A percentile compares a stretch with the other conserved stretches of the same genome.
Evolutionary conservation across 768 basidiomycete species (phyloP).

Genomic region (Tricholoma bakamatsutake): DNA sequence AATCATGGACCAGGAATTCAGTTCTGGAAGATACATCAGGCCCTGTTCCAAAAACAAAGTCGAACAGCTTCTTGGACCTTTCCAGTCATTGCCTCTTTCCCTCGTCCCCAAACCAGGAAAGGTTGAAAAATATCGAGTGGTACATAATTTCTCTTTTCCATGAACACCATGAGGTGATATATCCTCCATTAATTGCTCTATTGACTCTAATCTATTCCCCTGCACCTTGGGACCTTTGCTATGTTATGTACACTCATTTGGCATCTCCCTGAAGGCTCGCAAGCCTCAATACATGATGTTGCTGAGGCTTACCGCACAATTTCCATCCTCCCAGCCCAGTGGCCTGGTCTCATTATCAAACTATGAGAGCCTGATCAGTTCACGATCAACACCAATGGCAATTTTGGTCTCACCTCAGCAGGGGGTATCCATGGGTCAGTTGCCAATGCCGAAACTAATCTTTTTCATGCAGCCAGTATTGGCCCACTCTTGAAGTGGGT

Average conservation of each 20-base stretch:
- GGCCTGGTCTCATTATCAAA: no score
- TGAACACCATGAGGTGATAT: not conserved
- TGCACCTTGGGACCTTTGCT: no score
- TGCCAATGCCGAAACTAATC: no score
- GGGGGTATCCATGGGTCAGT: no score
- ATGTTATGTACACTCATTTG: conserved; percentile 24
- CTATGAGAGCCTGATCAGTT: no score
- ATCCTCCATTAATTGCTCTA: conserved; percentile 26
- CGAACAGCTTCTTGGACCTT: conserved; percentile 18
- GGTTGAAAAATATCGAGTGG: no score
- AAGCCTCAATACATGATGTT: conserved; percentile 31
- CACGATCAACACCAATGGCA: no score
- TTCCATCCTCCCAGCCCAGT: conserved; percentile 16
- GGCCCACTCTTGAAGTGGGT: conserved; percentile 23
- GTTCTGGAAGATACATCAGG: conserved; percentile 13
- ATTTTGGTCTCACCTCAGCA: no score
- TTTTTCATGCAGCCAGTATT: conserved; percentile 15
- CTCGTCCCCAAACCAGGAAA: conserved; percentile 1
- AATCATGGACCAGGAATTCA: not conserved
- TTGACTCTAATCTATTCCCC: conserved; percentile 28
- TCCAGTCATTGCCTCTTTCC: conserved; percentile 7
- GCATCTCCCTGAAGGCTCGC: conserved; percentile 29
- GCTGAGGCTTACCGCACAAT: conserved; percentile 32
- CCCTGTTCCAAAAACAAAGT: conserved; percentile 8
- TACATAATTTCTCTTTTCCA: conserved; percentile 25